phyloP scores from a whole-genome alignment of 2,329 filamentous ascomycete genomes.

The Trichoderma koningiopsis region DNA sequence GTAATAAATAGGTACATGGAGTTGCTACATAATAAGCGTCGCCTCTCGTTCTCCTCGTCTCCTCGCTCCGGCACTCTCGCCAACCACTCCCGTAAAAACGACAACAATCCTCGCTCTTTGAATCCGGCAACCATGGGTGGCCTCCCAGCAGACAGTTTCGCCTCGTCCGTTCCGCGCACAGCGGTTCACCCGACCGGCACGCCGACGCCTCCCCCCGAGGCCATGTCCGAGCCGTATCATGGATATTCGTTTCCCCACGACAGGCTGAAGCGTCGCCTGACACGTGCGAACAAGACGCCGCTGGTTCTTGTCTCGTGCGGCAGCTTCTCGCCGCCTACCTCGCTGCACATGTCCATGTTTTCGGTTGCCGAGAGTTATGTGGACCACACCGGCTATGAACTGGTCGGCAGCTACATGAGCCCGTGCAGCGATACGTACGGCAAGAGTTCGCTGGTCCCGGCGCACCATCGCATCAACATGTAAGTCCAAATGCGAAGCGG shows the following conservation, averaged over 20 bases:
- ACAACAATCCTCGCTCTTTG: not conserved
- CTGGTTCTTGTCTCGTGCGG: constrained; percentile 68
- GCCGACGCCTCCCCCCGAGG: constrained; percentile 23
- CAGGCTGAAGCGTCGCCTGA: constrained; percentile 57
- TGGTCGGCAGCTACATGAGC: constrained; percentile 72
- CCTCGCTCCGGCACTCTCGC: not conserved
- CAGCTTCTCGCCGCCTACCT: constrained; percentile 72
- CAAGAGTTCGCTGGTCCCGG: constrained; percentile 47
- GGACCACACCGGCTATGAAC: constrained; percentile 70
- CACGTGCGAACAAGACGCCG: constrained; percentile 59
- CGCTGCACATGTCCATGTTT: constrained; percentile 79
- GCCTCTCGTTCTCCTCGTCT: constrained; percentile 3
- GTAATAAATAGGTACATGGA: constrained; percentile 14
- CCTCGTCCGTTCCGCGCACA: constrained; percentile 14
- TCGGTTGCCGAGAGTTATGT: constrained; percentile 79
- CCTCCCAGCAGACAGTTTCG: constrained; percentile 8
- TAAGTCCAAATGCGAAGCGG: constrained; percentile 12
- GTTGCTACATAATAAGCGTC: constrained; percentile 14
- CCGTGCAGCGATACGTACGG: constrained; percentile 41
- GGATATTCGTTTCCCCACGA: constrained; percentile 60
- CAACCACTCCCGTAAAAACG: not conserved
- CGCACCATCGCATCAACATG: constrained; percentile 59
- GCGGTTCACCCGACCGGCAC: constrained; percentile 2
- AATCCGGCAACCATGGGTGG: constrained; percentile 1
- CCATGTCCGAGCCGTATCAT: constrained; percentile 22